Conservation (phyloP, 208 protist genomes). For the Herpetomonas samuelpessoai region DNA sequence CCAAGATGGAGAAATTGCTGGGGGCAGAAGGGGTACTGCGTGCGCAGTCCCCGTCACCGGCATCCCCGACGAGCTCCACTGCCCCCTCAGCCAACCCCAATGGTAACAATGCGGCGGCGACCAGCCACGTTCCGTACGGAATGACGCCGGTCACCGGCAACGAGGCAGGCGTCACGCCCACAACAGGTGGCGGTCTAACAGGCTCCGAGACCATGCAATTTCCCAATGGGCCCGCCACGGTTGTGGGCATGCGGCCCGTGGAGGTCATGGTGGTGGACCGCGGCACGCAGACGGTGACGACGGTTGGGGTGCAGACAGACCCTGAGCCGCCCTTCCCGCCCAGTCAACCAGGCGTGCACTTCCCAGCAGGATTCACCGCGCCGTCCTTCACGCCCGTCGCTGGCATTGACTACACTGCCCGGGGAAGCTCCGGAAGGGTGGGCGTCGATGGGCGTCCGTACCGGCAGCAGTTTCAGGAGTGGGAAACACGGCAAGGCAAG, state of each 20-base stretch:
- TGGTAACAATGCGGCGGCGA: too few species aligned
- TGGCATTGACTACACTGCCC: background rate
- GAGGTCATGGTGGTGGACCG: slow-evolving; percentile 83
- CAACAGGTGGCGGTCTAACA: background rate
- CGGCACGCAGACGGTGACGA: slow-evolving; percentile 77
- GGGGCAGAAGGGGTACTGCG: slow-evolving; percentile 35
- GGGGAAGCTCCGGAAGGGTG: slow-evolving; percentile 3
- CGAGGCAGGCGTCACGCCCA: background rate
- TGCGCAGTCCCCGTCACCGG: slow-evolving; percentile 13
- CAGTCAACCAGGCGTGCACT: slow-evolving; percentile 14
- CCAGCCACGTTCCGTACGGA: slow-evolving; percentile 19
- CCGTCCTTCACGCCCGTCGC: slow-evolving; percentile 1
- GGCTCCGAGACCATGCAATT: background rate
- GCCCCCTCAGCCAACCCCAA: too few species aligned
- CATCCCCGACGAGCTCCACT: slow-evolving; percentile 7
- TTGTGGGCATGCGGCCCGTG: slow-evolving; percentile 33
- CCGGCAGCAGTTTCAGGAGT: slow-evolving; percentile 26
- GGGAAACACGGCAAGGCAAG: slow-evolving; percentile 16
- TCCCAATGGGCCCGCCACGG: background rate
- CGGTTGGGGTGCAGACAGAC: slow-evolving; percentile 74
- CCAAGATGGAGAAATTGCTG: slow-evolving; percentile 51
- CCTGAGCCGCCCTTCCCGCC: slow-evolving; percentile 19
- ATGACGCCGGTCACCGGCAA: slow-evolving; percentile 9
- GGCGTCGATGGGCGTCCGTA: slow-evolving; percentile 35
- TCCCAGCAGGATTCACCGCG: slow-evolving; percentile 13